Conservation (phyloP, 83 land plant genomes). For the Isoetes engelmannii region DNA sequence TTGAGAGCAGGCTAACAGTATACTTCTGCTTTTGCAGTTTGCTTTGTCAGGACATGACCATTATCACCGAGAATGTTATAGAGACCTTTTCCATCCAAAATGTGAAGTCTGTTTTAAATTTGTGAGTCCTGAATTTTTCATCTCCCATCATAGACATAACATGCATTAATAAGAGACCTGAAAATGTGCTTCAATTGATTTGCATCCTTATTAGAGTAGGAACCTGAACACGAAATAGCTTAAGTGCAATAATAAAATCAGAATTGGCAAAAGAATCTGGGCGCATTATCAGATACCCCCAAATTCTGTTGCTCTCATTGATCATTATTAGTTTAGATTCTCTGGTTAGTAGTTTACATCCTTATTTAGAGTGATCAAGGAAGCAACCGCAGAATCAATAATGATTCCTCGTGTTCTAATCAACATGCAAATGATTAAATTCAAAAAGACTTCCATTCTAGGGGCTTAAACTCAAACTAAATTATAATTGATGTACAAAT, state of each 20-base stretch:
- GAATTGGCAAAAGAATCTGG: too few relatives aligned
- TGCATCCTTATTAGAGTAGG: neutral
- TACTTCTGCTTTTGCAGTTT: constrained; percentile 48
- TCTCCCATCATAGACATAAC: too few relatives aligned
- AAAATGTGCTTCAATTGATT: neutral
- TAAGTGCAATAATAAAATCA: too few relatives aligned
- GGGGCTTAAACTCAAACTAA: too few relatives aligned
- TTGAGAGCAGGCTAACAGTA: neutral
- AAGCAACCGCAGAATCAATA: neutral
- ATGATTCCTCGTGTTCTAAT: neutral
- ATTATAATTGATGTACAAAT: too few relatives aligned
- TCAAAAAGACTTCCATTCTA: too few relatives aligned
- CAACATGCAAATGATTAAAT: too few relatives aligned
- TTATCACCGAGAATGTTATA: constrained; percentile 76
- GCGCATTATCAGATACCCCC: too few relatives aligned
- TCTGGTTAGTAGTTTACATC: neutral
- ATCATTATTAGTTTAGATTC: neutral
- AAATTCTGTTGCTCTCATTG: neutral
- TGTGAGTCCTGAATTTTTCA: constrained; percentile 38
- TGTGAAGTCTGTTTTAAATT: constrained; percentile 87
- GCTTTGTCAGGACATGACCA: constrained; percentile 63
- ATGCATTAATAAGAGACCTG: neutral
- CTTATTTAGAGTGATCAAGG: neutral
- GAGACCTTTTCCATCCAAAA: constrained; percentile 73
- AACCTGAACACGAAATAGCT: neutral